These are phyloP conservation scores for Alternaria sp. DNA, from an alignment of 2,329 filamentous ascomycete species.

Conservation along the genomic window DNA sequence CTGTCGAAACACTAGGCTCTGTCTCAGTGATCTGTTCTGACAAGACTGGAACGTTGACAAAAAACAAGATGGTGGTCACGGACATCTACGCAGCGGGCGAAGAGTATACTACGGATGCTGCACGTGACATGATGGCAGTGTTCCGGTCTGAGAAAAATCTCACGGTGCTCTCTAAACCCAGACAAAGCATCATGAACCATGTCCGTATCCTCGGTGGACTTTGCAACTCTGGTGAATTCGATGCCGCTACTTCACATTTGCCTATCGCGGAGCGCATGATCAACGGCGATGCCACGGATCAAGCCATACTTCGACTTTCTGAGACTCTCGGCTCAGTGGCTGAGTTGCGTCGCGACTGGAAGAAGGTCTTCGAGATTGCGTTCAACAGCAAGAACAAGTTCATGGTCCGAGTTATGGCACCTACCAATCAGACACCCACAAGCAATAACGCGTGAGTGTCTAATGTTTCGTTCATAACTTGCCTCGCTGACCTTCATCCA, in stretches of 20 bases:
- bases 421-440: constrained; percentile 42
- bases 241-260: constrained; percentile 67
- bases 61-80: constrained; percentile 77
- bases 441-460: constrained; percentile 35
- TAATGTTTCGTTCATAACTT: not conserved
- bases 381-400: constrained; percentile 89
- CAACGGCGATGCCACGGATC: constrained; percentile 79
- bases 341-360: constrained; percentile 69
- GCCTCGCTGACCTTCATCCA: constrained; percentile 20
- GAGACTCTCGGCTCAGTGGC: constrained; percentile 69
- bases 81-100: constrained; percentile 68
- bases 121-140: constrained; percentile 50
- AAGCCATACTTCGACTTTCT: constrained; percentile 75
- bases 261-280: constrained; percentile 70
- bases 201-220: constrained; percentile 69
- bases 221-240: constrained; percentile 80
- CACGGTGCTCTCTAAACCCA: constrained; percentile 31
- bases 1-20: constrained; percentile 76
- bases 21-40: constrained; percentile 79
- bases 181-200: constrained; percentile 56
- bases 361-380: constrained; percentile 66
- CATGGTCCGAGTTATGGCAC: constrained; percentile 71
- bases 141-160: constrained; percentile 51
- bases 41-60: constrained; percentile 76
- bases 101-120: constrained; percentile 62